Evolutionary conservation across 495 filamentous ascomycete species (phyloP).

Genomic region (Diplogelasinospora grovesii): DNA sequence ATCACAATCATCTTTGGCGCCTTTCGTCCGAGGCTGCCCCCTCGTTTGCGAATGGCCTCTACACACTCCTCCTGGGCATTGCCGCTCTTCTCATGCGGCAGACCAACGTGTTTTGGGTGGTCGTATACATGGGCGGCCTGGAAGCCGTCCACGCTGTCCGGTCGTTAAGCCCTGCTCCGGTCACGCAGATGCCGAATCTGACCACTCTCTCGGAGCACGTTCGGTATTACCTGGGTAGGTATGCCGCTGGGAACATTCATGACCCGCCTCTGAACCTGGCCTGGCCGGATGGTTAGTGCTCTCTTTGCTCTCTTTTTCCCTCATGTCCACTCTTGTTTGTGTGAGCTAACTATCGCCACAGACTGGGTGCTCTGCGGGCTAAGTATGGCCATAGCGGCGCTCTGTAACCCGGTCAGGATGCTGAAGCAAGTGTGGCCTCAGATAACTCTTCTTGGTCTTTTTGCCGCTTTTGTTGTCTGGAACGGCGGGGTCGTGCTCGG

Average conservation of each 20-base stretch:
- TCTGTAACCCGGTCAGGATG: constrained; percentile 44
- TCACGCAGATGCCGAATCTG: constrained; percentile 13
- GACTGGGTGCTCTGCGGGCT: constrained; percentile 45
- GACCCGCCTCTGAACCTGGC: constrained; percentile 54
- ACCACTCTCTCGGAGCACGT: constrained; percentile 17
- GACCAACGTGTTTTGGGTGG: constrained; percentile 96
- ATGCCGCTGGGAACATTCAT: constrained; percentile 52
- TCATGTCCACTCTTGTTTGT: neutral
- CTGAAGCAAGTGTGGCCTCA: constrained; percentile 58
- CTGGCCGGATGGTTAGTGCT: constrained; percentile 47
- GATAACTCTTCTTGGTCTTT: constrained; percentile 57
- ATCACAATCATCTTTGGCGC: constrained; percentile 52
- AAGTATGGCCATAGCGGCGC: constrained; percentile 51
- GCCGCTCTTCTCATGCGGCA: constrained; percentile 71
- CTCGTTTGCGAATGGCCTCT: constrained; percentile 27
- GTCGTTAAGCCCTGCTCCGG: constrained; percentile 22
- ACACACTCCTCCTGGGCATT: constrained; percentile 51
- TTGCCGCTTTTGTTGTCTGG: constrained; percentile 71
- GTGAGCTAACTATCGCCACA: constrained; percentile 6
- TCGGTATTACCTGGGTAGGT: constrained; percentile 26
- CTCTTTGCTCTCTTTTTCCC: neutral
- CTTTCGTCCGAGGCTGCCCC: constrained; percentile 17
- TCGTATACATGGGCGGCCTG: constrained; percentile 74
- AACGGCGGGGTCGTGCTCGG: constrained; percentile 89
- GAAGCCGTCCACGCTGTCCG: constrained; percentile 51